Base-by-base conservation (phyloP, 768 basidiomycete genomes). In the Suillus brevipes region DNA sequence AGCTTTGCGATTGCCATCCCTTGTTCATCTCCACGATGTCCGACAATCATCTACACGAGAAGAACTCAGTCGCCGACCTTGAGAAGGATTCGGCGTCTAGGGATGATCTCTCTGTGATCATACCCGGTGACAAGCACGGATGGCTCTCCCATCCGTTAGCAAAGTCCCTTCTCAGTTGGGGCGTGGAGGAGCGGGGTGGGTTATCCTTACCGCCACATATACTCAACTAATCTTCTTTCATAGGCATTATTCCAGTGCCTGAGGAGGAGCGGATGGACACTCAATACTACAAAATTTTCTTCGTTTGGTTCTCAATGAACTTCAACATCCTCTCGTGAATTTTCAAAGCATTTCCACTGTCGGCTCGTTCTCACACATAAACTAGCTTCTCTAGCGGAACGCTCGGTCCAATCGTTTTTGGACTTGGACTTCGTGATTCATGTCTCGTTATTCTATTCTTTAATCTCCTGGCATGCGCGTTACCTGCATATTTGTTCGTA, bases 221-320 rank as follows among this genome's bases (percentile, higher is more conserved):
- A 47, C 23, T 42, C 1, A 57, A 63, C 65, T 65, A 55, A 40
- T 40, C 34, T 6, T 4, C 59, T 3, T 3, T 38, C 59, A 12
- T 23, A 76, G 87, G 88, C 0, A 88, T 85, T 28, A 73, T 82
- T 23, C 89, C 89, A 4, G 83, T 85, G 2, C 72, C 83, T 1
- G 68, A 73, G 2, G 82, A 82, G 34, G 77, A 84, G 50, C 82
- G 88, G 55, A 80, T 70, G 10, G 89, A 90, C 69, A 82, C 78
- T n/a, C 83, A 84, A 55, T 82, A 85, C 60, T 85, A 84, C 69
- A 87, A 90, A 65, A 75, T 89, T 69, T 90, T 90, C 78, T 87
- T 88, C 69, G 79, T 90, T 5, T 90, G 89, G 89, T 87, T 90
- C 69, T 86, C 89, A 9, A 82, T 85, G 62, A 89, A 89, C 71